Evolutionary conservation across 345 rosid species (phyloP), one percentile per base, ranked within the genome.

Genomic region (Camelina sativa): DNA sequence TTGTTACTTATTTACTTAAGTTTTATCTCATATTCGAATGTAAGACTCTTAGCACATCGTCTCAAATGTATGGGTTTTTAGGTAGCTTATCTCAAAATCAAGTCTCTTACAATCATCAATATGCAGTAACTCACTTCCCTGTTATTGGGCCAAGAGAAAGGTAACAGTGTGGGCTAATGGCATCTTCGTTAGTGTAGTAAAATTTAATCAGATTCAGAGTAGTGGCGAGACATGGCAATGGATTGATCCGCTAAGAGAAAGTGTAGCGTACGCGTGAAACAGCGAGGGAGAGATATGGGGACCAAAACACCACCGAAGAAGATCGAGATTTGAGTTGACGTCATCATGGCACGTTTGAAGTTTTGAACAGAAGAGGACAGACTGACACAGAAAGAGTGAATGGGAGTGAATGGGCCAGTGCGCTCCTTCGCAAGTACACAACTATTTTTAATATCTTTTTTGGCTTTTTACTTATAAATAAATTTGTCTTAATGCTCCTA

Each of bases 251-350:
- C 43, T 11, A 25, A 10, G 8, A 0, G 7, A 23, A 54, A 16
- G 56, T 20, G 56, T 52, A 1, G 30, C 30, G 30, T 28, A 28
- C 30, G 2, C 6, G 30, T 35, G 40, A 35, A 35, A 35, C 38
- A 35, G 38, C 38, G 32, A 11, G 57, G 11, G 12, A 12, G 10
- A 12, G 17, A 12, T 3, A 30, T 13, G 34, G 20, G 52, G 53
- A 43, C 52, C 53, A 43, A 19, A 62, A 62, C 53, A 43, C 53
- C 67, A 62, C 67, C 28, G 19, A 62, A 44, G 67, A 62, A 43
- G 53, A 62, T 62, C 67, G 67, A 62, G 38, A 23, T 23, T 23
- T 23, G 35, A 44, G 38, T 25, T 62, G 67, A 23, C 51, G 67
- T 62, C 35, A 62, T 62, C 38, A 25, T 62, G 67, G 22, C 53